Percentiles rank a stretch among this genome's conserved stretches.
Conservation (phyloP, 192 early-diverging fungal genomes). For the Backusella sp. region DNA sequence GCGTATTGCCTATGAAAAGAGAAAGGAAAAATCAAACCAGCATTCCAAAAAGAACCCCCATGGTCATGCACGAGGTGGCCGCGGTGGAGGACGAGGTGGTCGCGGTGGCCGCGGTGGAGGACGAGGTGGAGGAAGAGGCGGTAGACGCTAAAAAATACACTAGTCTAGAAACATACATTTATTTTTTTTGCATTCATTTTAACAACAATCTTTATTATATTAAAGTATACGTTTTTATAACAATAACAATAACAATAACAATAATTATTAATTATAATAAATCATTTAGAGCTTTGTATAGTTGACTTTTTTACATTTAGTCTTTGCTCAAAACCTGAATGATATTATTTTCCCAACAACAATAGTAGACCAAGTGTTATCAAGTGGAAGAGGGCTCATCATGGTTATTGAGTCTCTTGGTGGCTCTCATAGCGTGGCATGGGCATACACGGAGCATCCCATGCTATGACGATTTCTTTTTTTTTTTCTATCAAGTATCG, state of each 20-base stretch:
- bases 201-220: neutral
- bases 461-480: no score
- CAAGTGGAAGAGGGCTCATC: no score
- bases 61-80: conserved; percentile 10
- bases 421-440: no score
- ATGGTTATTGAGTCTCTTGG: no score
- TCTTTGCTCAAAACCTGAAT: no score
- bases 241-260: neutral
- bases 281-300: neutral
- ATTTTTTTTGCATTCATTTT: neutral
- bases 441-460: no score
- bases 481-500: no score
- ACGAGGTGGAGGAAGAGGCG: conserved; percentile 11
- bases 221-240: neutral
- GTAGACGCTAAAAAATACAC: neutral
- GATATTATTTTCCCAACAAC: no score
- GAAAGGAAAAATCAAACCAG: conserved; percentile 74
- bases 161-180: neutral
- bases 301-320: neutral
- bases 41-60: conserved; percentile 30
- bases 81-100: conserved; percentile 17
- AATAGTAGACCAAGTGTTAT: no score
- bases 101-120: no score
- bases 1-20: conserved; percentile 66
- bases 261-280: neutral